Conservation (phyloP, 169 alveolate species). For the Plasmodium fragile region DNA sequence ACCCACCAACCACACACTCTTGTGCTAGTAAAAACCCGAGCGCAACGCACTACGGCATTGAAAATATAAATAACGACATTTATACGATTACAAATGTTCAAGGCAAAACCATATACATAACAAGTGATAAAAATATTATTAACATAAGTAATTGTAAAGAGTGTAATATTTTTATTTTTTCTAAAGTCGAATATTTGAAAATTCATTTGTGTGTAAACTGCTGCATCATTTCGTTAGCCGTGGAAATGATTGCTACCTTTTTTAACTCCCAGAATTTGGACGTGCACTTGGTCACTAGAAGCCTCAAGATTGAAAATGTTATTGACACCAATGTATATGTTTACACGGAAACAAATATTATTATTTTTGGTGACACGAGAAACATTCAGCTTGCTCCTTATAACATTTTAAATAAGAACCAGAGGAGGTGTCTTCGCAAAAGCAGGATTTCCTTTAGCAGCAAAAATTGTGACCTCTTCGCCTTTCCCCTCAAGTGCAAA, state of each 20-base stretch:
- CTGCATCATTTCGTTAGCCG: slow-evolving; percentile 31
- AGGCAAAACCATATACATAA: slow-evolving; percentile 35
- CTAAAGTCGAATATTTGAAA: slow-evolving; percentile 31
- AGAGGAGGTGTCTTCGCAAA: slow-evolving; percentile 10
- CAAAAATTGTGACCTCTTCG: slow-evolving; percentile 49
- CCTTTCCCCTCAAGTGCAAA: slow-evolving; percentile 62
- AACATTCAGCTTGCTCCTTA: slow-evolving; percentile 68
- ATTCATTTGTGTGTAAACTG: slow-evolving; percentile 33
- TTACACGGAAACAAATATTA: slow-evolving; percentile 66
- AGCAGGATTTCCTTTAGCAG: slow-evolving; percentile 7
- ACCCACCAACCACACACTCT: background rate
- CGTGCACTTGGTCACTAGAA: slow-evolving; percentile 54
- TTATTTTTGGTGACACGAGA: slow-evolving; percentile 65
- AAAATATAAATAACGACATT: slow-evolving; percentile 33
- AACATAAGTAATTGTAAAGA: slow-evolving; percentile 61
- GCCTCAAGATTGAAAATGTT: slow-evolving; percentile 52
- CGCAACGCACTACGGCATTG: background rate
- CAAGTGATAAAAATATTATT: slow-evolving; percentile 28
- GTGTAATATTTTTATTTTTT: slow-evolving; percentile 51
- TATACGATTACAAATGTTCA: slow-evolving; percentile 12
- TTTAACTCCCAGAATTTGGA: slow-evolving; percentile 44
- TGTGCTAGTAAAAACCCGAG: background rate
- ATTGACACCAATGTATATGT: slow-evolving; percentile 58
- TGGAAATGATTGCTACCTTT: slow-evolving; percentile 38
- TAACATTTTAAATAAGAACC: slow-evolving; percentile 39